These are phyloP conservation scores for Lumnitzera littorea DNA, from an alignment of 345 rosid species.

Conservation along the genomic window DNA sequence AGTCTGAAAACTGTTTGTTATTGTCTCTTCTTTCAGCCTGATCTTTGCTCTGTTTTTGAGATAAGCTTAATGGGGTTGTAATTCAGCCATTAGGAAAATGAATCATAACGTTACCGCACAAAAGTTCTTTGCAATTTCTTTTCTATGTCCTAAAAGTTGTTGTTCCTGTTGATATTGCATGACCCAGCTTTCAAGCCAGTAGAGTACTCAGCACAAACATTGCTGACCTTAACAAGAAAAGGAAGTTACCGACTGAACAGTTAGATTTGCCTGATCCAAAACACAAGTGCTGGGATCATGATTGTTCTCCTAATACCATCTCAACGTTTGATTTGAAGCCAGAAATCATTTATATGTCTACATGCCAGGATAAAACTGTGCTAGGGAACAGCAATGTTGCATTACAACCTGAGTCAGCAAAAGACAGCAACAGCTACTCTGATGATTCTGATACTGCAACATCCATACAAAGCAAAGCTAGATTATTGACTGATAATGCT, in stretches of 20 bases:
- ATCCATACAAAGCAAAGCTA: slow-evolving; percentile 16
- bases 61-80: too few relatives aligned
- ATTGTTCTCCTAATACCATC: slow-evolving; percentile 12
- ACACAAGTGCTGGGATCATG: slow-evolving; percentile 35
- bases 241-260: slow-evolving; percentile 41
- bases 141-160: not conserved
- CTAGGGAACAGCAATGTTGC: slow-evolving; percentile 9
- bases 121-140: not conserved
- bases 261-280: slow-evolving; percentile 46
- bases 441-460: slow-evolving; percentile 25
- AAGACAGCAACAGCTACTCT: slow-evolving; percentile 37
- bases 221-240: slow-evolving; percentile 35
- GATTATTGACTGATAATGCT: slow-evolving; percentile 11
- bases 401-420: slow-evolving; percentile 33
- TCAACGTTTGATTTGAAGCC: slow-evolving; percentile 7
- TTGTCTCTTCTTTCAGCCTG: too few relatives aligned
- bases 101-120: too few relatives aligned
- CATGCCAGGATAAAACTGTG: slow-evolving; percentile 13
- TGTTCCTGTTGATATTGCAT: not conserved
- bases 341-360: slow-evolving; percentile 5
- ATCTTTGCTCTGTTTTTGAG: too few relatives aligned
- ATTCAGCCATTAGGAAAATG: too few relatives aligned
- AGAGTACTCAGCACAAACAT: slow-evolving; percentile 4
- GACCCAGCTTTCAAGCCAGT: slow-evolving; percentile 13
- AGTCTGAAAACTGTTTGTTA: too few relatives aligned